Conservation (phyloP, 2,329 filamentous ascomycete species). For the Rosellinia necatrix region DNA sequence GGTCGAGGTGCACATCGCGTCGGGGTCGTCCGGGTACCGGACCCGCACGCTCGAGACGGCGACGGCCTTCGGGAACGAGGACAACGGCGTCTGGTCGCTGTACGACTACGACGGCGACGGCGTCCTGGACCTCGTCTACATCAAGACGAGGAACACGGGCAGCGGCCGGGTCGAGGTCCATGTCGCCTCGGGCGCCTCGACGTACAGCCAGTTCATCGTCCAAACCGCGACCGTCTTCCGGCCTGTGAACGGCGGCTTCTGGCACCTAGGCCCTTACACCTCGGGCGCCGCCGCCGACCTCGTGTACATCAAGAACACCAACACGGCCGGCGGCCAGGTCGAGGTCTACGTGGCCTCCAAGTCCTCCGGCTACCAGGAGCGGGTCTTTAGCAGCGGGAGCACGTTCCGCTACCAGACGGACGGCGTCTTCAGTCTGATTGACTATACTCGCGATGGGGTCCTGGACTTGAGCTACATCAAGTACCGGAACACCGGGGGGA, state of each 20-base stretch:
- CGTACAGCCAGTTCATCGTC: conserved; percentile 5
- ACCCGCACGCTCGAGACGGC: conserved; percentile 9
- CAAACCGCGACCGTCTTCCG: conserved; percentile 7
- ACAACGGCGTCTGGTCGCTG: conserved; percentile 15
- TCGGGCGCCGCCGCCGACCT: conserved; percentile 3
- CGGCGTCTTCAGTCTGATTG: conserved; percentile 11
- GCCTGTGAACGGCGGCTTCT: conserved; percentile 11
- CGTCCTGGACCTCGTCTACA: conserved; percentile 14
- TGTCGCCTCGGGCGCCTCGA: conserved; percentile 14
- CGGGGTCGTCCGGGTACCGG: conserved; percentile 10
- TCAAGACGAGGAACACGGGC: conserved; percentile 13
- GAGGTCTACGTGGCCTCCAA: conserved; percentile 13
- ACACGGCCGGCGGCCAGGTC: background rate
- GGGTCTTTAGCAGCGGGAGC: conserved; percentile 9
- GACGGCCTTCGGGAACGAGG: conserved; percentile 14
- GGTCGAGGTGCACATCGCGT: conserved; percentile 20
- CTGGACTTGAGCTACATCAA: conserved; percentile 18
- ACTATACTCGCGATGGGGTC: background rate
- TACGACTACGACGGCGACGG: conserved; percentile 21
- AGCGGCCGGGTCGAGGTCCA: conserved; percentile 10
- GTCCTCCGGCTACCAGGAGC: conserved; percentile 2
- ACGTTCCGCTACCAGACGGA: conserved; percentile 12
- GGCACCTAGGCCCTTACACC: conserved; percentile 15
- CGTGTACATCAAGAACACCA: conserved; percentile 17
- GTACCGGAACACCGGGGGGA: conserved; percentile 6